phyloP scores from a whole-genome alignment of 2,329 filamentous ascomycete genomes.

The Aureobasidium melanogenum region DNA sequence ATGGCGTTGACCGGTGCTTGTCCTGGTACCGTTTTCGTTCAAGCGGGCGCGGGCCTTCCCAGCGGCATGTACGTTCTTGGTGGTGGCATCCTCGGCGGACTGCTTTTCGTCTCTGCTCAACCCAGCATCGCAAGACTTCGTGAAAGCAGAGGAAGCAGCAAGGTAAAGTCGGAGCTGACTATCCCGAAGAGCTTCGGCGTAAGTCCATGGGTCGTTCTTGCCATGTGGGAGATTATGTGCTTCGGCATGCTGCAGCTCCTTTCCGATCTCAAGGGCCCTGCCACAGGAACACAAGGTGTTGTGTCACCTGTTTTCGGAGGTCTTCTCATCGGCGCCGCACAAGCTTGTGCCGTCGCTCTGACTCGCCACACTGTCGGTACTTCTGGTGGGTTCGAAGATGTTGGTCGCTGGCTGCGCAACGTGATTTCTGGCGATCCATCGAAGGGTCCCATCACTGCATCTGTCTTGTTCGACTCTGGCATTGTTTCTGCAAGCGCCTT shows the following conservation, averaged over 20 bases:
- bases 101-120: constrained; percentile 22
- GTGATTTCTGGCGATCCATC: constrained; percentile 19
- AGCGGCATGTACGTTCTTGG: constrained; percentile 40
- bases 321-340: constrained; percentile 48
- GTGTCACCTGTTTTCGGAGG: constrained; percentile 46
- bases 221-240: constrained; percentile 37
- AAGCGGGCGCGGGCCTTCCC: constrained; percentile 41
- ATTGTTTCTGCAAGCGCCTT: constrained; percentile 40
- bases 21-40: constrained; percentile 55
- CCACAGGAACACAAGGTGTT: constrained; percentile 17
- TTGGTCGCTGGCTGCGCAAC: constrained; percentile 47
- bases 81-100: constrained; percentile 49
- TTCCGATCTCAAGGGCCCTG: constrained; percentile 23
- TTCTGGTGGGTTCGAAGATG: constrained; percentile 53
- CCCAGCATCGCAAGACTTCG: not conserved
- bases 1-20: constrained; percentile 59
- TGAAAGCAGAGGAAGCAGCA: not conserved
- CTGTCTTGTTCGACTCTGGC: constrained; percentile 46
- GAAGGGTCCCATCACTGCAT: constrained; percentile 27
- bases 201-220: constrained; percentile 29
- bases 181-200: constrained; percentile 16
- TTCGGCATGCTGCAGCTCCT: constrained; percentile 29
- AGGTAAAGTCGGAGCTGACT: not conserved
- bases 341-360: constrained; percentile 47
- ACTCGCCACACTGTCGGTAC: constrained; percentile 51